A percentile compares a stretch with the other conserved stretches of the same genome.
Conservation (phyloP, 2,329 filamentous ascomycete genomes). For the Fusarium graminum region DNA sequence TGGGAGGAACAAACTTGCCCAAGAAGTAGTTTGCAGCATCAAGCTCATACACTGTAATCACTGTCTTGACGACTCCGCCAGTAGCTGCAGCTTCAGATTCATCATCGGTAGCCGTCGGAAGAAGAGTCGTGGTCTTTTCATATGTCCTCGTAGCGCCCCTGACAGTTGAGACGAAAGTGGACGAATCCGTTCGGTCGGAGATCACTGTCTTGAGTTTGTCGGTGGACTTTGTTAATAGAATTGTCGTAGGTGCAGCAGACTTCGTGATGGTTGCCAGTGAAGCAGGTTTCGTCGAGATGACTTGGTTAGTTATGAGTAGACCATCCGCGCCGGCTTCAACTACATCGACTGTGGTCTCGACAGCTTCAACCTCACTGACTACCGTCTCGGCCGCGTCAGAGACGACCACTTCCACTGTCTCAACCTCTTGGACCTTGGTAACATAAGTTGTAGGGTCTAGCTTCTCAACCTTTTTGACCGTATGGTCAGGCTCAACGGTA, state of each 20-base stretch:
- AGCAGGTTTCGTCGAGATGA: constrained; percentile 31
- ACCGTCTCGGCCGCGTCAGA: constrained; percentile 28
- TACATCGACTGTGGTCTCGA: constrained; percentile 28
- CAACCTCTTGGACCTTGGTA: constrained; percentile 31
- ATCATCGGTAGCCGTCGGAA: constrained; percentile 30
- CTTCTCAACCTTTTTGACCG: constrained; percentile 43
- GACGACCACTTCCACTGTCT: constrained; percentile 38
- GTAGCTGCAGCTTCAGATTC: constrained; percentile 14
- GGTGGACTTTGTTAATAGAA: constrained; percentile 26
- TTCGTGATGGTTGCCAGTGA: constrained; percentile 33
- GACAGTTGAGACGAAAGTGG: constrained; percentile 39
- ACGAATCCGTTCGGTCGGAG: constrained; percentile 34
- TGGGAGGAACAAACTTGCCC: constrained; percentile 59
- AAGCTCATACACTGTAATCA: constrained; percentile 38
- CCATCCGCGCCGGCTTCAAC: constrained; percentile 34
- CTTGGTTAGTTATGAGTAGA: constrained; percentile 26
- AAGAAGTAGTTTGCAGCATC: constrained; percentile 53
- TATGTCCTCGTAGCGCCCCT: constrained; percentile 41
- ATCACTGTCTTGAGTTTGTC: constrained; percentile 39
- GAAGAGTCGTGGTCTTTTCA: constrained; percentile 30
- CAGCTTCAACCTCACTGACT: constrained; percentile 27
- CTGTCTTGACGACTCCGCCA: constrained; percentile 22
- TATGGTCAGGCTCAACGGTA: constrained; percentile 39
- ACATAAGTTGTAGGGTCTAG: constrained; percentile 42
- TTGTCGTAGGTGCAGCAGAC: constrained; percentile 33